These are phyloP conservation scores for Lentinula aciculospora DNA, from an alignment of 768 basidiomycete species.

Conservation along the genomic window DNA sequence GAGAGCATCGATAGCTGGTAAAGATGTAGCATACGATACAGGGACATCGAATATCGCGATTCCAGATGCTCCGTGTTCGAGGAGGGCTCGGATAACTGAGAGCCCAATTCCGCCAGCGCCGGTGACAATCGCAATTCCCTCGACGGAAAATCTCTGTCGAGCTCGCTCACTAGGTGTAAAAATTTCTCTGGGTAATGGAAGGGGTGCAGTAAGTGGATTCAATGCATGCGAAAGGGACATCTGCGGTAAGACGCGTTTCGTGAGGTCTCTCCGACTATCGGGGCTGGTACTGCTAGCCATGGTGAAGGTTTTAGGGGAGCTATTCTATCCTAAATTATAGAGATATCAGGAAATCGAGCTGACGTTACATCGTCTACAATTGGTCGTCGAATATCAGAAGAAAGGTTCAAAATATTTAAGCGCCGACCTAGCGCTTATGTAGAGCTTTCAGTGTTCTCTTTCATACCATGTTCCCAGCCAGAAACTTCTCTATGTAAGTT, in stretches of 20 bases:
- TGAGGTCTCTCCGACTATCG: slow-evolving; percentile 17
- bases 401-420: not conserved
- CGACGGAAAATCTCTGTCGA: slow-evolving; percentile 26
- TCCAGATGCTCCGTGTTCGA: slow-evolving; percentile 37
- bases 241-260: slow-evolving; percentile 21
- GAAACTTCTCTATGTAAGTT: not conserved
- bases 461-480: not conserved
- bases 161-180: slow-evolving; percentile 21
- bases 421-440: not conserved
- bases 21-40: slow-evolving; percentile 18
- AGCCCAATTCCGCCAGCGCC: slow-evolving; percentile 35
- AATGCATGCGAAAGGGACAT: slow-evolving; percentile 26
- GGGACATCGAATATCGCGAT: slow-evolving; percentile 25
- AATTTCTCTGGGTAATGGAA: slow-evolving; percentile 11
- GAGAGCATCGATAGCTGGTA: slow-evolving; percentile 15
- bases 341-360: not conserved
- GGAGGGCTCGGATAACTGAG: slow-evolving; percentile 29
- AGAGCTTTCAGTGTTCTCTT: too few relatives aligned
- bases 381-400: not conserved
- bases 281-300: not conserved
- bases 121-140: slow-evolving; percentile 39
- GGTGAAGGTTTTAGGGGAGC: not conserved
- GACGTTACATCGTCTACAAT: not conserved
- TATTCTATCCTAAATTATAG: not conserved
- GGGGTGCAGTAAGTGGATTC: slow-evolving; percentile 25